Conservation (phyloP, 768 basidiomycete species). For the Lactarius hengduanensis region DNA sequence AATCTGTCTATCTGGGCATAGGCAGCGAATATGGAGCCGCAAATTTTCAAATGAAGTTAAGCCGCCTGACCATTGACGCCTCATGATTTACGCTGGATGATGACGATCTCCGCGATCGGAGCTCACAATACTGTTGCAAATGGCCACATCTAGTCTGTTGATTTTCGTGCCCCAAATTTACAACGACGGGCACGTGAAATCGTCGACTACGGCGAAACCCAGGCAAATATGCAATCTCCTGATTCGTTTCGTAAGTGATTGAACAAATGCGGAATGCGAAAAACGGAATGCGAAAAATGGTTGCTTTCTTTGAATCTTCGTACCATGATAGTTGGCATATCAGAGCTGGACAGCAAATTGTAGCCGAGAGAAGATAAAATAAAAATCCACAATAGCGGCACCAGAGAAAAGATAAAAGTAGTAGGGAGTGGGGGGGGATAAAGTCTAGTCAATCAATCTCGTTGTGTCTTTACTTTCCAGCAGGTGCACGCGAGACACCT, state of each 20-base stretch:
- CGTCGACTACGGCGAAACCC: no score
- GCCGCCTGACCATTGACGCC: background rate
- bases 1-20: background rate
- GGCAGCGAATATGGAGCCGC: background rate
- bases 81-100: background rate
- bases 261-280: constrained; percentile 6
- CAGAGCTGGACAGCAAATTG: background rate
- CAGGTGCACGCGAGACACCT: constrained; percentile 5
- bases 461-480: background rate
- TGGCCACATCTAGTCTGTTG: background rate
- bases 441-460: constrained; percentile 4
- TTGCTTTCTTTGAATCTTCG: constrained; percentile 15
- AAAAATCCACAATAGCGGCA: background rate
- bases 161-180: background rate
- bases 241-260: constrained; percentile 11
- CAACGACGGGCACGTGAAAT: background rate
- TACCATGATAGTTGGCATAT: background rate
- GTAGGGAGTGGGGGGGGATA: background rate
- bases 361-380: background rate
- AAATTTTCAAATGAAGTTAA: background rate
- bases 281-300: constrained; percentile 3
- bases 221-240: background rate
- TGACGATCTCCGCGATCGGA: background rate
- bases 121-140: background rate
- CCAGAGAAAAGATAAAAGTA: background rate